Conservation (phyloP, 805 yeast genomes). For the Kazachstania taianensis region DNA sequence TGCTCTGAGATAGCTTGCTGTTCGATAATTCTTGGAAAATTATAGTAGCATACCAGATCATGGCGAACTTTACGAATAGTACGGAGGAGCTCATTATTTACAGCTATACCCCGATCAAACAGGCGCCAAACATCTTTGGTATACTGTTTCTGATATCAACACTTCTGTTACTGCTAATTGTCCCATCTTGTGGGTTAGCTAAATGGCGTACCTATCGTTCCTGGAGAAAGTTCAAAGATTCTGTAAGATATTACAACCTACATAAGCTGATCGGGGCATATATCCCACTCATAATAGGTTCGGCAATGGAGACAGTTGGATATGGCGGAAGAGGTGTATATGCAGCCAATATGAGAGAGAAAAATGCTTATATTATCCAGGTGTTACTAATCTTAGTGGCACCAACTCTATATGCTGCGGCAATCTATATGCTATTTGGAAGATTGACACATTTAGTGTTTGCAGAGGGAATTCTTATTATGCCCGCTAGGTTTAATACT, state of each 20-base stretch:
- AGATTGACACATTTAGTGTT: slow-evolving; percentile 14
- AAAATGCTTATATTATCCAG: slow-evolving; percentile 21
- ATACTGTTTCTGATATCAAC: slow-evolving; percentile 7
- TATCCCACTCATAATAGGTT: slow-evolving; percentile 22
- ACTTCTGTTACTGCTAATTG: background rate
- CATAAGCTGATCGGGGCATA: slow-evolving; percentile 6
- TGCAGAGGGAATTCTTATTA: slow-evolving; percentile 13
- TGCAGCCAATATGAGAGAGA: slow-evolving; percentile 2
- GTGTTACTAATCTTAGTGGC: slow-evolving; percentile 23
- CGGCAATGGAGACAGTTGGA: slow-evolving; percentile 20
- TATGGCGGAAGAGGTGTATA: slow-evolving; percentile 19
- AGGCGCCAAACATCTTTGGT: slow-evolving; percentile 9
- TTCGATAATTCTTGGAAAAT: too few relatives aligned
- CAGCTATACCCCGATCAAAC: slow-evolving; percentile 8
- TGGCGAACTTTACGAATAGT: background rate
- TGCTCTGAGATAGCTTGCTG: too few relatives aligned
- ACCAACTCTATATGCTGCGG: slow-evolving; percentile 27
- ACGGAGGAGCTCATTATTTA: too few relatives aligned
- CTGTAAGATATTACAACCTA: background rate
- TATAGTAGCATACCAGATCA: too few relatives aligned
- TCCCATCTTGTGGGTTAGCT: slow-evolving; percentile 1
- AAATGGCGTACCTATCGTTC: background rate
- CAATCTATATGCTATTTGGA: slow-evolving; percentile 28
- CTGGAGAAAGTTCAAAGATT: background rate
- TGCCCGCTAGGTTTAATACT: slow-evolving; percentile 19